A percentile compares a stretch with the other conserved stretches of the same genome.
Evolutionary conservation across 140 eudicot species (phyloP).

Genomic region (Anethum foeniculum): DNA sequence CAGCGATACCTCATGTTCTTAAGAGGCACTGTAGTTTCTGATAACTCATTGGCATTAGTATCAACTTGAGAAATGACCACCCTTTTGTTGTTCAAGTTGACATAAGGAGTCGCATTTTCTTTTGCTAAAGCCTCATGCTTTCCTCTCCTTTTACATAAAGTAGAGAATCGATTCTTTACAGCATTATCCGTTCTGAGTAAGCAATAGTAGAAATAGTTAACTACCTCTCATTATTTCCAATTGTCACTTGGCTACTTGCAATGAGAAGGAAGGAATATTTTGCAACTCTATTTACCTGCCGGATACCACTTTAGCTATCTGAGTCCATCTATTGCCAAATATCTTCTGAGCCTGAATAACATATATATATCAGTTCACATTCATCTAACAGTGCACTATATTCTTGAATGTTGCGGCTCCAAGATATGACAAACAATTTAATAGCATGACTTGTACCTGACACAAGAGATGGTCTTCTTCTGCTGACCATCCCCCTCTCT

Average conservation of each 20-base stretch:
- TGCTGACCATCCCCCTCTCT: conserved; percentile 92
- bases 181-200: conserved; percentile 82
- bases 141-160: conserved; percentile 74
- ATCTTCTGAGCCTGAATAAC: conserved; percentile 71
- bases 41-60: conserved; percentile 16
- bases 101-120: conserved; percentile 48
- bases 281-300: conserved; percentile 55
- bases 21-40: conserved; percentile 41
- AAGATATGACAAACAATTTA: not conserved
- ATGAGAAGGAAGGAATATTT: not conserved
- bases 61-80: conserved; percentile 46
- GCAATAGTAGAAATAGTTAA: conserved; percentile 3
- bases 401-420: not conserved
- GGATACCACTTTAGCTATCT: conserved; percentile 91
- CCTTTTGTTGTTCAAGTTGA: conserved; percentile 71
- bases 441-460: conserved; percentile 38
- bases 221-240: conserved; percentile 2
- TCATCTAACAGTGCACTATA: not conserved
- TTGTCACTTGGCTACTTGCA: not conserved
- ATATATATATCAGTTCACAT: not conserved
- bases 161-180: conserved; percentile 85
- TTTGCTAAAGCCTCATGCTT: conserved; percentile 60
- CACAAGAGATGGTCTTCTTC: conserved; percentile 90
- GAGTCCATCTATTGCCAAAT: conserved; percentile 97
- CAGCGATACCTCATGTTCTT: conserved; percentile 59